These are phyloP conservation scores for Leptographium flavum DNA, from an alignment of 2,329 filamentous ascomycete genomes.

Conservation along the genomic window DNA sequence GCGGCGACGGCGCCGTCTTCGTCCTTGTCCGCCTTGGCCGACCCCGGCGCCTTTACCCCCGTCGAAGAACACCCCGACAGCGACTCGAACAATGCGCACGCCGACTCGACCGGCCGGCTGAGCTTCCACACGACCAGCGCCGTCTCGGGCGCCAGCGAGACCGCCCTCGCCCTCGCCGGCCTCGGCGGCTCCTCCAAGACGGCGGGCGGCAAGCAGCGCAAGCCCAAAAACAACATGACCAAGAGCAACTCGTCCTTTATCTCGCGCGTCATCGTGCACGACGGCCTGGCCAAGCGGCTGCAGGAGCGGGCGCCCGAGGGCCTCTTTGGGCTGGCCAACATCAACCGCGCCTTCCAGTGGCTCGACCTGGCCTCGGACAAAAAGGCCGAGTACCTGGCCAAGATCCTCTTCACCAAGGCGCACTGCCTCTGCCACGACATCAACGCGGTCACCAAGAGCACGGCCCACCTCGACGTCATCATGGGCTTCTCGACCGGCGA, in stretches of 20 bases:
- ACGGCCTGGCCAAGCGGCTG: slow-evolving; percentile 63
- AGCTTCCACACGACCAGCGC: slow-evolving; percentile 10
- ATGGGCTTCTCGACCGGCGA: slow-evolving; percentile 95
- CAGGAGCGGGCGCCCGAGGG: slow-evolving; percentile 66
- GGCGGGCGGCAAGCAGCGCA: slow-evolving; percentile 58
- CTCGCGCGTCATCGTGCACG: slow-evolving; percentile 86
- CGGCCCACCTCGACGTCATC: slow-evolving; percentile 73
- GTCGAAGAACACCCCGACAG: slow-evolving; percentile 9
- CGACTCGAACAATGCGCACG: slow-evolving; percentile 4
- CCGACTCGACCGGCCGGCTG: slow-evolving; percentile 8
- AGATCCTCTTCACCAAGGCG: slow-evolving; percentile 92
- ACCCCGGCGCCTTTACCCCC: neutral
- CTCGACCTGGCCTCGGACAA: slow-evolving; percentile 66
- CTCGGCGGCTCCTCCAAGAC: slow-evolving; percentile 53
- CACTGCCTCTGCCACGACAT: slow-evolving; percentile 92
- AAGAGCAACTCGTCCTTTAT: slow-evolving; percentile 99
- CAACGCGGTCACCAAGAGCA: slow-evolving; percentile 66
- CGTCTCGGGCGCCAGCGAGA: slow-evolving; percentile 7
- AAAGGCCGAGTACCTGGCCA: slow-evolving; percentile 83
- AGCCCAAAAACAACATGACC: slow-evolving; percentile 95
- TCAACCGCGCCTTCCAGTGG: slow-evolving; percentile 94
- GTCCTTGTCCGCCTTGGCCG: neutral
- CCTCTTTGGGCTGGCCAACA: slow-evolving; percentile 83
- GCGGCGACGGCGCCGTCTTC: slow-evolving; percentile 14
- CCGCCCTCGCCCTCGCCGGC: slow-evolving; percentile 54